Base-by-base conservation (phyloP, 495 filamentous ascomycete species). In the Trichoderma orchidacearum region DNA sequence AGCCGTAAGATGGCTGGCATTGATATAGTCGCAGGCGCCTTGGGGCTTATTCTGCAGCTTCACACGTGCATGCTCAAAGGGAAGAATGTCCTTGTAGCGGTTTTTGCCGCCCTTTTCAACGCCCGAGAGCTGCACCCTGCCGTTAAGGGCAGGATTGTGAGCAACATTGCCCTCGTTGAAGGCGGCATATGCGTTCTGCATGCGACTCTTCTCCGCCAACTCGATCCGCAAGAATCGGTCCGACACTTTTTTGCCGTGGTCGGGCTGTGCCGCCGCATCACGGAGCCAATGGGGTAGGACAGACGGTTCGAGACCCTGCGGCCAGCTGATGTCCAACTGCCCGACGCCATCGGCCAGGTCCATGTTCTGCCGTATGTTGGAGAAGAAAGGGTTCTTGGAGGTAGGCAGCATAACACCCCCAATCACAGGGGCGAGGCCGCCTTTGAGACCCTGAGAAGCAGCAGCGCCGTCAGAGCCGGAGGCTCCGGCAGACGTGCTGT, bases 51-150 rank as follows among this genome's bases (percentile, higher is more conserved):
- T 83, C 58, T 86, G 76, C 17, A 98, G 75, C 56, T 79, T 87
- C 41, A 98, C 93, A 52, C 93, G 74, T 5, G 90, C 82, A 69
- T 98, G 93, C 65, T 98, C 93, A 63, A 94, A 98, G 5, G 93
- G 93, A 70, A 94, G 87, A 36, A 97, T 97, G 62, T 96, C 93
- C 68, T 96, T 97, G 68, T 98, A 98, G 18, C 93, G 78, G 63
- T 98, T 98, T 70, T 97, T 97, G 2, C 76, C 80, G 30, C 93
- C 93, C 64, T 96, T 90, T 64, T 98, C 93, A 55, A 98, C 87
- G 4, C 93, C 93, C 2, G 90, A 93, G 54, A 98, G 80, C 59
- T 76, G 75, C 18, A 80, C 67, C 53, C 59, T 63, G 36, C 30
- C 29, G 38, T 51, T 48, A 25, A 29, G 17, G 4, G 18, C 52